phyloP scores from a whole-genome alignment of 768 basidiomycete species.

The Rubroboletus satanas region DNA sequence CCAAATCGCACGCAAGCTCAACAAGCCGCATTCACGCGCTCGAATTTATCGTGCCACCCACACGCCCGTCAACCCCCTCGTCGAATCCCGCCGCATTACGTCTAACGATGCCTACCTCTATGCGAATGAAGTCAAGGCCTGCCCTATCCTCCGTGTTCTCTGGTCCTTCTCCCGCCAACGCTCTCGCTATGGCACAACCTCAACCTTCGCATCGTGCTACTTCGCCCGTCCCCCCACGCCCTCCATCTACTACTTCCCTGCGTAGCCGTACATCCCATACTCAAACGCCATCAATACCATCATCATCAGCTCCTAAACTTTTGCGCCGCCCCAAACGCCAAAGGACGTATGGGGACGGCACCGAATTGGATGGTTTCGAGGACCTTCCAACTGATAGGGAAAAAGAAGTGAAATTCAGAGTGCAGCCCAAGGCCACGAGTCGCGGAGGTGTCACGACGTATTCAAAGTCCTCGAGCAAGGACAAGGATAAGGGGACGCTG shows the following conservation, averaged over 20 bases:
- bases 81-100: constrained; percentile 73
- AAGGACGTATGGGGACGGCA: constrained; percentile 79
- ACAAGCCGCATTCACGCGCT: constrained; percentile 53
- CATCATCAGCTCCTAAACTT: constrained; percentile 56
- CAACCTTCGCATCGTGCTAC: constrained; percentile 44
- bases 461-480: constrained; percentile 37
- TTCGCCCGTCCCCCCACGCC: constrained; percentile 58
- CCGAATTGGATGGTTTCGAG: constrained; percentile 84
- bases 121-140: constrained; percentile 69
- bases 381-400: constrained; percentile 86
- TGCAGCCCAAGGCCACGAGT: constrained; percentile 67
- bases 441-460: constrained; percentile 52
- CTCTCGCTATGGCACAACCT: constrained; percentile 21
- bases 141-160: constrained; percentile 76
- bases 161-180: constrained; percentile 34
- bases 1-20: constrained; percentile 65
- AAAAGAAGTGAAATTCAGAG: constrained; percentile 69
- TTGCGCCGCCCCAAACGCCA: constrained; percentile 75
- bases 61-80: constrained; percentile 76
- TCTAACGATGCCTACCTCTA: constrained; percentile 84
- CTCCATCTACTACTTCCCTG: constrained; percentile 52
- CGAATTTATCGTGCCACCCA: constrained; percentile 70
- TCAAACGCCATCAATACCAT: constrained; percentile 34
- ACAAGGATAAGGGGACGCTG: constrained; percentile 51
- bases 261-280: constrained; percentile 33